Percentiles rank a stretch among this genome's conserved stretches.
These are phyloP conservation scores for Colletotrichum sp. DNA, from an alignment of 2,329 filamentous ascomycete genomes.

Conservation along the genomic window DNA sequence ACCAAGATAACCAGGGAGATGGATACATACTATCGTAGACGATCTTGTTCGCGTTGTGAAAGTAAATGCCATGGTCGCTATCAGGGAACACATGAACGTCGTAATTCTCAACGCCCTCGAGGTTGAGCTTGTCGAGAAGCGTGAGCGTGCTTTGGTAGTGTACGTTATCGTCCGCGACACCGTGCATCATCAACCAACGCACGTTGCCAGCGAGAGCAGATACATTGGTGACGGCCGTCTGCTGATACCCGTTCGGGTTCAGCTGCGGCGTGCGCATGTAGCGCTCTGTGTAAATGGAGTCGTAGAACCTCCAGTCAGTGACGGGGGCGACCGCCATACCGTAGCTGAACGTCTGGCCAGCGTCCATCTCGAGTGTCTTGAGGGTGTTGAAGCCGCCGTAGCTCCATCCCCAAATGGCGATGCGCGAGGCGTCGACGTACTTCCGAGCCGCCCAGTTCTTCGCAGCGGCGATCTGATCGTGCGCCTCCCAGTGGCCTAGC, in stretches of 20 bases:
- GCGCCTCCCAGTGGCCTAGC: conserved; percentile 83
- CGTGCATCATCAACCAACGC: conserved; percentile 94
- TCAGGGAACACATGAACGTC: conserved; percentile 97
- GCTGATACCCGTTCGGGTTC: conserved; percentile 79
- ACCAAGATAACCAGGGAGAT: neutral
- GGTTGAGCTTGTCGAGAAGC: conserved; percentile 84
- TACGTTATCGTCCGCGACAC: conserved; percentile 95
- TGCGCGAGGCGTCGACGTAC: conserved; percentile 81
- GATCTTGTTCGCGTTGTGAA: conserved; percentile 89
- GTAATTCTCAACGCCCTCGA: conserved; percentile 86
- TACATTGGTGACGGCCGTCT: conserved; percentile 76
- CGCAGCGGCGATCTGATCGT: conserved; percentile 90
- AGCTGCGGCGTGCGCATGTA: conserved; percentile 96
- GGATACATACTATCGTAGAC: conserved; percentile 84
- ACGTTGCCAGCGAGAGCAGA: conserved; percentile 76
- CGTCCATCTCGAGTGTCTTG: conserved; percentile 93
- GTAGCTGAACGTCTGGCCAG: conserved; percentile 88
- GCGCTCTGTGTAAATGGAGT: conserved; percentile 91
- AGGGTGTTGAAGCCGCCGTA: conserved; percentile 95
- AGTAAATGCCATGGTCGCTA: conserved; percentile 92
- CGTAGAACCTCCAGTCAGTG: conserved; percentile 97
- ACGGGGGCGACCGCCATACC: conserved; percentile 98
- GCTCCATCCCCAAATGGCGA: conserved; percentile 99
- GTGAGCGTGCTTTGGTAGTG: conserved; percentile 94
- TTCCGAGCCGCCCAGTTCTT: conserved; percentile 80